These are phyloP conservation scores for Backusella sp. DNA, from an alignment of 192 early-diverging fungal genomes.

Conservation along the genomic window DNA sequence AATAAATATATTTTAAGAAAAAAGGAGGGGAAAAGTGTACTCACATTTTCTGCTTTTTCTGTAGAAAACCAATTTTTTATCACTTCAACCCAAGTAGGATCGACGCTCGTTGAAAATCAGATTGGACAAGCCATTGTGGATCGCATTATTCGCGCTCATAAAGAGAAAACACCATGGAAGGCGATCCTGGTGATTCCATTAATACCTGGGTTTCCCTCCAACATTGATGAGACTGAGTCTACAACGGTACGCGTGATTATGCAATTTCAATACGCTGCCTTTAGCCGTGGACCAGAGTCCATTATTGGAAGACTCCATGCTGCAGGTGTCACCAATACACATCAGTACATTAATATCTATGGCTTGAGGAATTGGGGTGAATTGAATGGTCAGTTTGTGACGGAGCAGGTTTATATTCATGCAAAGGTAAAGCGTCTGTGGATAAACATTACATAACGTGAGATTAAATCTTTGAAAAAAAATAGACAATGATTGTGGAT, in stretches of 20 bases:
- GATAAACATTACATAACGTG: conserved; percentile 13
- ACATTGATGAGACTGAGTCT: conserved; percentile 64
- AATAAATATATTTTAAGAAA: not conserved
- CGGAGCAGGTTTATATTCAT: conserved; percentile 88
- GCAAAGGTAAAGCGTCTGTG: conserved; percentile 55
- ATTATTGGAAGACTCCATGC: conserved; percentile 58
- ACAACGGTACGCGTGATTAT: conserved; percentile 75
- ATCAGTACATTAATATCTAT: conserved; percentile 73
- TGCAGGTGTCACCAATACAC: conserved; percentile 49
- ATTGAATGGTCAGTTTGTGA: conserved; percentile 54
- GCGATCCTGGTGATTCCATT: conserved; percentile 77
- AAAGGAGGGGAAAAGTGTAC: not conserved
- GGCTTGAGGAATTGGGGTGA: conserved; percentile 75
- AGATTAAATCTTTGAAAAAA: not conserved
- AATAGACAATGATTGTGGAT: conserved; percentile 75
- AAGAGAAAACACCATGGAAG: conserved; percentile 47
- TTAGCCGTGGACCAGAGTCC: conserved; percentile 73
- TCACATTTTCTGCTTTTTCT: not conserved
- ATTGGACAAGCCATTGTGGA: conserved; percentile 75
- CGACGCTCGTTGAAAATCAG: conserved; percentile 71
- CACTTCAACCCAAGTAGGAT: conserved; percentile 47
- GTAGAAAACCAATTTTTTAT: conserved; percentile 88
- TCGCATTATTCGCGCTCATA: conserved; percentile 69
- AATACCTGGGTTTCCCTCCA: conserved; percentile 77
- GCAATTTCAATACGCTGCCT: conserved; percentile 77